phyloP scores from a whole-genome alignment of 2,329 filamentous ascomycete species.

The Neofusicoccum cordaticola region DNA sequence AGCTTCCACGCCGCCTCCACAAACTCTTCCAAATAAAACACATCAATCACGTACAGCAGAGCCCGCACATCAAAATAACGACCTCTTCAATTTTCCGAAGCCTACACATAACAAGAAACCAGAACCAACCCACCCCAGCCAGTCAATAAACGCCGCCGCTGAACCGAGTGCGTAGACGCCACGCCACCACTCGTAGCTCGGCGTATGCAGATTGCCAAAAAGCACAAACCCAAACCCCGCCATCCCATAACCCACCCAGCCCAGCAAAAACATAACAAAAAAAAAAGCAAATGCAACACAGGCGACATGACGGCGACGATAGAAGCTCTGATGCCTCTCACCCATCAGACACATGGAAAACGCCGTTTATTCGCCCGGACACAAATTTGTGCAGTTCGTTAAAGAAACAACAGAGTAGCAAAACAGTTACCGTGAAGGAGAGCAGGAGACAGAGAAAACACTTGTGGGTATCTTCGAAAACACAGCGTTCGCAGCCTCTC shows the following conservation, averaged over 20 bases:
- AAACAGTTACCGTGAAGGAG: neutral
- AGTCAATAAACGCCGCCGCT: neutral
- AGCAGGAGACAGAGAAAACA: neutral
- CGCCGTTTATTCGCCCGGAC: neutral
- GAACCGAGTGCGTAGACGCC: neutral
- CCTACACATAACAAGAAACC: too few relatives aligned
- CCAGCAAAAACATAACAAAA: neutral
- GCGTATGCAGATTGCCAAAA: neutral
- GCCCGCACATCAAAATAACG: too few relatives aligned
- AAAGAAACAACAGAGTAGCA: neutral
- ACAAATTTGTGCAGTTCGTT: neutral
- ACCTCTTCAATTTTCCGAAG: too few relatives aligned
- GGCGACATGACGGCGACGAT: neutral
- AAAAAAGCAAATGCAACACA: neutral
- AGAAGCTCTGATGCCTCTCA: neutral
- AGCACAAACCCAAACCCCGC: neutral
- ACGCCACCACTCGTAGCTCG: neutral
- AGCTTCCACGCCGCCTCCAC: too few relatives aligned
- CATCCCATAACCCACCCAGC: neutral
- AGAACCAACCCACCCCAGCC: neutral
- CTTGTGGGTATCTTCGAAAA: slow-evolving; percentile 15
- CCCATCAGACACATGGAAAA: neutral
- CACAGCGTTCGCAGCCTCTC: slow-evolving; percentile 16
- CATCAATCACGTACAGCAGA: too few relatives aligned
- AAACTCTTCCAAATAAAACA: too few relatives aligned